Evolutionary conservation across 2,329 filamentous ascomycete species (phyloP), one percentile per base, ranked within the genome.

Genomic region (Aureobasidium leucospermi): DNA sequence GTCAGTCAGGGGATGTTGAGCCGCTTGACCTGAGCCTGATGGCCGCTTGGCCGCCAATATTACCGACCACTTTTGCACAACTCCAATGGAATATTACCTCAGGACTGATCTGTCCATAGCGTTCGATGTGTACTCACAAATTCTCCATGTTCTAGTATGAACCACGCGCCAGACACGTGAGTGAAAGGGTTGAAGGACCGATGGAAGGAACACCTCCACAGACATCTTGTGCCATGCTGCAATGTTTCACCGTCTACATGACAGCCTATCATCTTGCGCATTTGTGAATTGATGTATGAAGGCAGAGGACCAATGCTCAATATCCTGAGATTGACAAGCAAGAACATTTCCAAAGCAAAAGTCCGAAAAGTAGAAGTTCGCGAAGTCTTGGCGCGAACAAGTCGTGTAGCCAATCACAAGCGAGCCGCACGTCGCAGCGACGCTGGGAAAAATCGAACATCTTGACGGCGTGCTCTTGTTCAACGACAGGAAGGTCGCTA

Each of bases 401-500:
- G 41, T 42, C 39, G 39, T 46, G 52, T 41, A 45, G 39, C 51
- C 51, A 55, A 55, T 55, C 36, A 41, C 51, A 55, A 55, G 52
- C 52, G 52, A 57, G 52, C 39, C 16, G 52, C 52, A 42, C 52
- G 13, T 42, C 13, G 51, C 52, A 56, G 41, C 52, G 41, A 45
- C 23, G 31, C 31, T 57, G 52, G 52, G 39, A 57, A 57, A 57
- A 57, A 43, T 42, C 28, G 31, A 57, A 46, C 52, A 42, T 57
- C 52, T 43, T 36, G 41, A 42, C 41, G 42, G 52, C 52, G 19
- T 57, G 23, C 52, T 57, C 52, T 57, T 13, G 52, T 28, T 58
- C 43, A 58, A 43, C 55, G 55, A 48, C 55, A 43, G 29, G 42
- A 58, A 58, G 42, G 55, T 58, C 55, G 53, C 53, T 32, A 36